These are phyloP conservation scores for Xylariaceae sp. DNA, from an alignment of 2,329 filamentous ascomycete species.

Conservation along the genomic window DNA sequence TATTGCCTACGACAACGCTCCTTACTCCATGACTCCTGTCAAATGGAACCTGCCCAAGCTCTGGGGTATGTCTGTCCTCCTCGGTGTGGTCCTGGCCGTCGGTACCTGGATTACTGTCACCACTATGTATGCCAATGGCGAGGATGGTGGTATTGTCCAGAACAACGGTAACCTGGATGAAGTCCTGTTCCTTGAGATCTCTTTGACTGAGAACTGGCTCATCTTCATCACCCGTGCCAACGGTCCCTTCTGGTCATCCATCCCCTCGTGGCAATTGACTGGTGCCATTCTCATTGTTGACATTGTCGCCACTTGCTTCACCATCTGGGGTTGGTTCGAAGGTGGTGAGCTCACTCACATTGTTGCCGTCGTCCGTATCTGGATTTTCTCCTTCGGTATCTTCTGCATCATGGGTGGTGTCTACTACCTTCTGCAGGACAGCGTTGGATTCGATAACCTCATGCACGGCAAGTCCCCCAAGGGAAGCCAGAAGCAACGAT, in stretches of 20 bases:
- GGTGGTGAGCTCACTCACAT: constrained; percentile 63
- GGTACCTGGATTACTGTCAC: constrained; percentile 88
- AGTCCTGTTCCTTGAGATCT: constrained; percentile 85
- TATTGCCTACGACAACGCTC: constrained; percentile 90
- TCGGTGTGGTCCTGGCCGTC: constrained; percentile 74
- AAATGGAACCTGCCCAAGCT: constrained; percentile 95
- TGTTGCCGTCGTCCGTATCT: constrained; percentile 81
- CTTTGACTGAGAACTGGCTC: constrained; percentile 89
- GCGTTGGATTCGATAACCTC: constrained; percentile 78
- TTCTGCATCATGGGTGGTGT: constrained; percentile 74
- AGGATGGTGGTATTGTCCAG: constrained; percentile 80
- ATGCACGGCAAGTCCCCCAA: constrained; percentile 88
- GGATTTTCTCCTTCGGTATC: constrained; percentile 86
- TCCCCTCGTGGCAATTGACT: constrained; percentile 79
- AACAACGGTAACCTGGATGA: constrained; percentile 80
- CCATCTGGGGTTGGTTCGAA: constrained; percentile 79
- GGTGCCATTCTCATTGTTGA: constrained; percentile 79
- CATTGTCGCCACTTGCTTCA: constrained; percentile 80
- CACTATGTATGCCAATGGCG: constrained; percentile 64
- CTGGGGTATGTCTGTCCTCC: constrained; percentile 85
- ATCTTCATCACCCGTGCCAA: constrained; percentile 96
- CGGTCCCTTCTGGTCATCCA: constrained; percentile 86
- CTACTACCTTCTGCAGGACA: constrained; percentile 80
- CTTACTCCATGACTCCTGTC: constrained; percentile 78
- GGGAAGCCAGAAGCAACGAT: constrained; percentile 77